Base-by-base conservation (phyloP, 176 grass and related monocot genomes). In the Poa pratensis region DNA sequence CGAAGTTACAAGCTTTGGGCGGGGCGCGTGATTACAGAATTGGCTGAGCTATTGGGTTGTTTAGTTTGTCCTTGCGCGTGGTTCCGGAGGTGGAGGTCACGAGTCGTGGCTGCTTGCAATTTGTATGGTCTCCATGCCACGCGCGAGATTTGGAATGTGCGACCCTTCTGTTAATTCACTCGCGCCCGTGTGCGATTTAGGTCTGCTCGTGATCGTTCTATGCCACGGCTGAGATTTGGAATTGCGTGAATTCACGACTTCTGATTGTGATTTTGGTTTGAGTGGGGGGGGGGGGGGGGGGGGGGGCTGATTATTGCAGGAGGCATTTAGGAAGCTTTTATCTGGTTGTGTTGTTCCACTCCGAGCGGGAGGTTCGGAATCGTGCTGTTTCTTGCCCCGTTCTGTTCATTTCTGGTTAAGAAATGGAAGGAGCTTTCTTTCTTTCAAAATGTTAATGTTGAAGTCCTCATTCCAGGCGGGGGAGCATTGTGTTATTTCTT, bases 91-190 rank as follows among this genome's bases (percentile, higher is more conserved):
- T 18, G 5, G 52, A 12, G 45, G 45, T 3, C 8, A 39, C 59
- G 27, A 39, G 28, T 0, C 55, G 15, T 20, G 15, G n/a, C 27
- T 50, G 34, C 55, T 78, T 79, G 88, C 73, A 90, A 73, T 48
- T 16, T 50, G 48, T 40, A 8, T 26, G 69, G 19, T 13, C 10
- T 78, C 34, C 85, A 19, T 67, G 58, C 57, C 30, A 23, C 9
- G 20, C 5, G 19, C 7, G 15, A 54, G 30, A 65, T 89, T 57
- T 11, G 23, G 55, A 82, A 55, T 30, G n/a, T 43, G 23, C 18
- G 22, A 45, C 69, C 45, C 63, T 37, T 54, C 16, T 55, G 26
- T 66, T 27, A 22, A 39, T 79, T 79, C 40, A 18, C 5, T 11
- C 22, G 9, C 20, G 39, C 22, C 10, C 15, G 24, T 24, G 5